Percentiles rank a stretch among this genome's conserved stretches.
Conservation (phyloP, 495 filamentous ascomycete species). For the Chlorociboria aeruginascens region DNA sequence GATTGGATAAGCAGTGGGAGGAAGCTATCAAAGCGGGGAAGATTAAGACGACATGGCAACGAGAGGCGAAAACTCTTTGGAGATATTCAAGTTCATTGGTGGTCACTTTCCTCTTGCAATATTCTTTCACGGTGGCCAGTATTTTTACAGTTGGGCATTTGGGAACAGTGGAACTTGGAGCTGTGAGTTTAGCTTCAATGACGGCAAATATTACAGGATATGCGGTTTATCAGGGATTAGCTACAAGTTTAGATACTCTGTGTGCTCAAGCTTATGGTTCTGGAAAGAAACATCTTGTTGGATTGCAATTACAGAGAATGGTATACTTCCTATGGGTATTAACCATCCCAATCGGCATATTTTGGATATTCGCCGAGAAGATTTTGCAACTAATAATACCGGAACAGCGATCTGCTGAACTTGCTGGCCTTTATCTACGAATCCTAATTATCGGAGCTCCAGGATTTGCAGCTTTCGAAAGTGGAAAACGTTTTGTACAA, state of each 20-base stretch:
- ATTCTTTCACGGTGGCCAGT: conserved; percentile 55
- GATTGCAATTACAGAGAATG: conserved; percentile 62
- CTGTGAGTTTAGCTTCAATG: conserved; percentile 58
- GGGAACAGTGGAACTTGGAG: conserved; percentile 49
- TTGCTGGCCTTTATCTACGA: conserved; percentile 56
- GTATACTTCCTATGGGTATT: conserved; percentile 49
- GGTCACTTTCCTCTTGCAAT: conserved; percentile 62
- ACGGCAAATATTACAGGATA: conserved; percentile 64
- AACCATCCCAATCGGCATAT: conserved; percentile 46
- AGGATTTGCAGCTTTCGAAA: conserved; percentile 57
- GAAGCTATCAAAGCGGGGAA: conserved; percentile 59
- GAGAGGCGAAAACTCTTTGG: conserved; percentile 58
- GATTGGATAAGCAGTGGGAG: conserved; percentile 57
- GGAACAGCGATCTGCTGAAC: conserved; percentile 34
- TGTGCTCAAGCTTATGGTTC: conserved; percentile 67
- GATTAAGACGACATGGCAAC: conserved; percentile 74
- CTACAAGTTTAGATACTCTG: conserved; percentile 59
- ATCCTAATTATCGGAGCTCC: conserved; percentile 53
- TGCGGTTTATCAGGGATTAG: conserved; percentile 56
- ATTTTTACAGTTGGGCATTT: conserved; percentile 57
- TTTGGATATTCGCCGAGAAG: conserved; percentile 45
- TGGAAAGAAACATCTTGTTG: conserved; percentile 54
- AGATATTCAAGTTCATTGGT: conserved; percentile 48
- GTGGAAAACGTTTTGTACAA: conserved; percentile 59
- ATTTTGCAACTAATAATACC: conserved; percentile 39